phyloP scores from a whole-genome alignment of 1,139 yeast genomes.

The Yamadazyma atmosphaerica region DNA sequence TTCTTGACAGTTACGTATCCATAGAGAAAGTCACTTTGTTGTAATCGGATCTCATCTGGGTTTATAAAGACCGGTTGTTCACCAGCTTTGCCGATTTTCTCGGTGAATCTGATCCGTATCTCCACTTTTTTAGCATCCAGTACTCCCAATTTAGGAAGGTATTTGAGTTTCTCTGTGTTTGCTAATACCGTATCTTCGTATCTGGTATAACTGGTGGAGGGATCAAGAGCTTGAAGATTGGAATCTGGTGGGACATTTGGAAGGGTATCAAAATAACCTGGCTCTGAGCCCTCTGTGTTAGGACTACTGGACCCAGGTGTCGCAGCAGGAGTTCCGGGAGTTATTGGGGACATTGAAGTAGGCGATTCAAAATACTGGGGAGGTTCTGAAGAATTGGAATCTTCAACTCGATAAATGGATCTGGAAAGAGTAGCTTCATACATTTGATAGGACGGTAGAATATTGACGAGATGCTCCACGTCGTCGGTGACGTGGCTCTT shows the following conservation, averaged over 20 bases:
- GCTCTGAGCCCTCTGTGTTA: constrained; percentile 1
- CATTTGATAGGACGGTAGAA: constrained; percentile 45
- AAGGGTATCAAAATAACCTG: constrained; percentile 1
- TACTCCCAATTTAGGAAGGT: constrained; percentile 31
- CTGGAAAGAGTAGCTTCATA: constrained; percentile 35
- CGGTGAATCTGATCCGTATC: constrained; percentile 31
- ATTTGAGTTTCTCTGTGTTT: constrained; percentile 36
- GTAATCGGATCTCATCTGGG: constrained; percentile 29
- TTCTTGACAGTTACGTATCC: constrained; percentile 38
- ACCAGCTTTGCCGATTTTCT: constrained; percentile 32
- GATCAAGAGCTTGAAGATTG: constrained; percentile 5
- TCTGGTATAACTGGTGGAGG: constrained; percentile 13
- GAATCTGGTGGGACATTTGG: neutral
- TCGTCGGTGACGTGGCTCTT: constrained; percentile 2
- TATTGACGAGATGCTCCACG: constrained; percentile 23
- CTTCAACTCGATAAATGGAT: constrained; percentile 5
- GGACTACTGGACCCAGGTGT: too few relatives aligned
- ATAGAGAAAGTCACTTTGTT: constrained; percentile 37
- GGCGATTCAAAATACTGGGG: constrained; percentile 7
- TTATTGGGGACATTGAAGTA: neutral
- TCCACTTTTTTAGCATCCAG: constrained; percentile 27
- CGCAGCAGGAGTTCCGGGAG: constrained; percentile 4
- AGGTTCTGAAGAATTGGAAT: constrained; percentile 4
- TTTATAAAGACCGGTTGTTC: constrained; percentile 27
- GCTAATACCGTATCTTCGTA: constrained; percentile 33